phyloP scores from a whole-genome alignment of 2,329 filamentous ascomycete genomes.

The Aureobasidium pullulans region DNA sequence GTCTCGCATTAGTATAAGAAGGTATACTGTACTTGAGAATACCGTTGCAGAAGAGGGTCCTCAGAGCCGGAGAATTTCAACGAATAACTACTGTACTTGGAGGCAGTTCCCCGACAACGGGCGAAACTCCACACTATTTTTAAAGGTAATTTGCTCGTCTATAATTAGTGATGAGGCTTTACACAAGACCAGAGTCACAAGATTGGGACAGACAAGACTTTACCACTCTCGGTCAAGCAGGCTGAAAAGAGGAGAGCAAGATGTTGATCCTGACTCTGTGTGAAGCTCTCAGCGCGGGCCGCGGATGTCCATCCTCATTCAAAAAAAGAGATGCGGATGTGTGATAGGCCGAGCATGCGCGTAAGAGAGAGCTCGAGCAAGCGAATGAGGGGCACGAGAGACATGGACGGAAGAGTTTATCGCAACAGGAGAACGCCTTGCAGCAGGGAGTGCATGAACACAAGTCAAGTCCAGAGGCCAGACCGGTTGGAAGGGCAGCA shows the following conservation, averaged over 20 bases:
- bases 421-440: neutral
- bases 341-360: neutral
- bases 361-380: neutral
- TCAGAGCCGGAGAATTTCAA: neutral
- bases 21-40: neutral
- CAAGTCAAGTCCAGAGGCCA: conserved; percentile 4
- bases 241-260: neutral
- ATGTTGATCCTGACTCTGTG: conserved; percentile 1
- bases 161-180: conserved; percentile 1
- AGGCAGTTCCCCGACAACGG: neutral
- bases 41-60: neutral
- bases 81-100: neutral
- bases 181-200: neutral
- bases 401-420: neutral
- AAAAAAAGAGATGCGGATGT: neutral
- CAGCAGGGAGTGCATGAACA: conserved; percentile 9
- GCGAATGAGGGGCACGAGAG: neutral
- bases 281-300: neutral
- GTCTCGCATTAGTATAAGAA: neutral
- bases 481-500: neutral
- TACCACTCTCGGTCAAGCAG: neutral
- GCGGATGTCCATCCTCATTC: conserved; percentile 1
- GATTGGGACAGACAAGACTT: neutral
- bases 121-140: conserved; percentile 10
- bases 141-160: neutral